Evolutionary conservation across 176 grass and related monocot genomes (phyloP), one percentile per base, ranked within the genome.

Genomic region (Bromus sterilis): DNA sequence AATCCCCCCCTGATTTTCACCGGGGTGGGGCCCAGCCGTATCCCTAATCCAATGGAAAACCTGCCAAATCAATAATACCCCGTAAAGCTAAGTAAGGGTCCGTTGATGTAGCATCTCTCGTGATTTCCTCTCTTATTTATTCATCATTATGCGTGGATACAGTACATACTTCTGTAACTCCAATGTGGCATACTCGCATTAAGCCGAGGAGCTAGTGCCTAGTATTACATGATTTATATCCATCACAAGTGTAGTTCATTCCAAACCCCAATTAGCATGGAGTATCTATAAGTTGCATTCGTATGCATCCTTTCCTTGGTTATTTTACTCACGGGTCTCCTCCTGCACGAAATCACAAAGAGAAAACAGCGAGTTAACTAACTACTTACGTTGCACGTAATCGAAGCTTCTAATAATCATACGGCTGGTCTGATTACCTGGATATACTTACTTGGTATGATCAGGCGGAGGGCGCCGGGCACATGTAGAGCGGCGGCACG

Each of bases 401-500:
- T 25, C 9, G 55, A 56, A 56, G 3, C 3, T 56, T 18, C 18
- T 51, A 51, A 18, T 51, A 18, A 56, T 56, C 53, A 24, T 56
- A 24, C 32, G 62, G 4, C 23, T 13, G 34, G 28, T 44, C 23
- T 55, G 33, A 1, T 26, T 65, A 79, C 81, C 81, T 75, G 61
- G 61, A 10, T n/a, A n/a, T n/a, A n/a, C n/a, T n/a, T n/a, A n/a
- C n/a, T n/a, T n/a, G n/a, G n/a, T n/a, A n/a, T n/a, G 6, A 34
- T 20, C 39, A 84, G 36, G 46, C 82, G 11, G 60, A 56, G 25
- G 82, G 82, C 65, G 33, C 60, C 33, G 82, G 82, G 46, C 72
- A 84, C 55, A 35, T 11, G 44, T 84, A 84, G 1, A 84, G 82
- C 24, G 72, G 46, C 12, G 82, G 82, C 82, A 84, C 82, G 9